Evolutionary conservation across 305 asterid species (phyloP).

Genomic region (Solanum hybrid): DNA sequence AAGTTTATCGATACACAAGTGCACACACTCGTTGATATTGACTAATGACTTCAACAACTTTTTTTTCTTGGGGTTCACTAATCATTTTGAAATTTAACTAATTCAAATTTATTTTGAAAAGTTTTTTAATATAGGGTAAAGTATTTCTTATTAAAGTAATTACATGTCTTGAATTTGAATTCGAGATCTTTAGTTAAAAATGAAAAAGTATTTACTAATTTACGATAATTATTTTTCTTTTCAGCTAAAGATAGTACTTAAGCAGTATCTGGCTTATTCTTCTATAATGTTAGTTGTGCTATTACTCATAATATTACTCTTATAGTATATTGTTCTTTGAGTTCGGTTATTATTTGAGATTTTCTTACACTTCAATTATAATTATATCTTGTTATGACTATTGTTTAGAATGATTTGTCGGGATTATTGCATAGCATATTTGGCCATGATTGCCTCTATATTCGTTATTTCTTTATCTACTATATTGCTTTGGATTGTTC

Average conservation of each 20-base stretch:
- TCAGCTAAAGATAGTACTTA: background rate
- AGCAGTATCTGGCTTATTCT: background rate
- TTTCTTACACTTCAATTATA: background rate
- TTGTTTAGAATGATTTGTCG: background rate
- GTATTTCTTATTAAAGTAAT: background rate
- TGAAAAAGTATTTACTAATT: background rate
- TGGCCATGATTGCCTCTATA: background rate
- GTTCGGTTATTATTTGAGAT: background rate
- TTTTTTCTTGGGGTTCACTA: accelerated
- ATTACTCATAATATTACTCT: background rate
- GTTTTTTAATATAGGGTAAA: background rate
- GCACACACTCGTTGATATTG: background rate
- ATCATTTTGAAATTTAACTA: background rate
- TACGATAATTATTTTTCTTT: background rate
- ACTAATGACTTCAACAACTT: background rate
- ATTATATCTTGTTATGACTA: background rate
- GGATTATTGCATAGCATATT: background rate
- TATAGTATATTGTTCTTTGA: background rate
- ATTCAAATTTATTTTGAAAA: background rate
- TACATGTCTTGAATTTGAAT: background rate
- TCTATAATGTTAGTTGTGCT: background rate
- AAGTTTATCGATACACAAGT: background rate
- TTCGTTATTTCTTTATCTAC: background rate
- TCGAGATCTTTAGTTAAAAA: background rate
- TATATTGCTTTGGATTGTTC: background rate